Conservation (phyloP, 139 green algal species). For the Auxenochlorella protothecoides region DNA sequence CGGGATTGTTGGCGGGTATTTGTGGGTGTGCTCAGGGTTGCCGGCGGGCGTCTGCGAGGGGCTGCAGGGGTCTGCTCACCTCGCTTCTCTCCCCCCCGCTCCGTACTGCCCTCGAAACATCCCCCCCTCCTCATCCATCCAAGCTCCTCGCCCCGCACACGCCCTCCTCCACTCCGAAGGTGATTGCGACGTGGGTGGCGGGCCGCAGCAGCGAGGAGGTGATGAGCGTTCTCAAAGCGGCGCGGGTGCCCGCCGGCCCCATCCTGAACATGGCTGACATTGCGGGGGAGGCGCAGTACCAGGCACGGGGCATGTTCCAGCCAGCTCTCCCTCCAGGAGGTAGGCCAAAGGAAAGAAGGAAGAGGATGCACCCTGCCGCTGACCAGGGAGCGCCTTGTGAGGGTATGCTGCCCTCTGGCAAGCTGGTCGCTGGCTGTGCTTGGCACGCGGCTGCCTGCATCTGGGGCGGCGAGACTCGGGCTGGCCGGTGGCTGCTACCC, state of each 20-base stretch:
- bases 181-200: conserved; percentile 34
- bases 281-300: conserved; percentile 37
- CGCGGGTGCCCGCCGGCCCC: conserved; percentile 49
- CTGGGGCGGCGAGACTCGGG: too few relatives aligned
- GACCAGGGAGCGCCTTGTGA: too few relatives aligned
- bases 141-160: too few relatives aligned
- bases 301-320: conserved; percentile 45
- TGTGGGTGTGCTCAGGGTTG: neutral
- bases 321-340: conserved; percentile 11
- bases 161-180: neutral
- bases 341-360: too few relatives aligned
- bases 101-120: too few relatives aligned
- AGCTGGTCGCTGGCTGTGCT: too few relatives aligned
- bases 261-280: conserved; percentile 53
- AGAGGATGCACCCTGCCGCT: too few relatives aligned
- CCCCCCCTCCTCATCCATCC: too few relatives aligned
- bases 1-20: neutral
- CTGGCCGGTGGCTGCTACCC: too few relatives aligned
- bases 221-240: conserved; percentile 37
- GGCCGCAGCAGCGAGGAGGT: conserved; percentile 31
- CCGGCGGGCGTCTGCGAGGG: neutral
- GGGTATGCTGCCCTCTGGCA: too few relatives aligned
- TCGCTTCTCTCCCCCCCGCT: neutral
- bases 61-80: neutral
- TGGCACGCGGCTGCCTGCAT: too few relatives aligned